phyloP scores from a whole-genome alignment of 2,329 filamentous ascomycete species.

The Stylonectria norvegica region DNA sequence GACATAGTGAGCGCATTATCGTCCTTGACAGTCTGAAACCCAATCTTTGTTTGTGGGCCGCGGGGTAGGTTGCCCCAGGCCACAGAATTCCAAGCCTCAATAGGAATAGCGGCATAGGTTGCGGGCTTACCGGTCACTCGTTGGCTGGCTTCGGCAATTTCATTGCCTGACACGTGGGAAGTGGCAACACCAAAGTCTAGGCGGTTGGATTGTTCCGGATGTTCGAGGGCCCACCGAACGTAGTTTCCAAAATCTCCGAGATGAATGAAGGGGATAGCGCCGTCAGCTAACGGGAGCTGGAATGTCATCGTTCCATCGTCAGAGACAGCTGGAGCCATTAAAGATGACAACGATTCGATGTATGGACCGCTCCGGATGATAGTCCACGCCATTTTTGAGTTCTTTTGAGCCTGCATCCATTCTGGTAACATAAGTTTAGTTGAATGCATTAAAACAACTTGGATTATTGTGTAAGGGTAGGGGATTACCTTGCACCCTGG shows the following conservation, averaged over 20 bases:
- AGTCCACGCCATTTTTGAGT: neutral
- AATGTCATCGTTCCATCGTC: neutral
- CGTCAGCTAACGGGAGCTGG: conserved; percentile 1
- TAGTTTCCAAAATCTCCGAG: conserved; percentile 1
- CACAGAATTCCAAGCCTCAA: neutral
- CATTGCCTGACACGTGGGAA: neutral
- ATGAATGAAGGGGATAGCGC: conserved; percentile 1
- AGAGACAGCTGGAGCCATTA: neutral
- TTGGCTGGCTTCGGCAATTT: neutral
- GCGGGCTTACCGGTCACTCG: conserved; percentile 1
- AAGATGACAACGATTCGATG: neutral
- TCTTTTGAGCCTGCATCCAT: neutral
- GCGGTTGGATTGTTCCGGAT: neutral
- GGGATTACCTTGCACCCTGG: conserved; percentile 2
- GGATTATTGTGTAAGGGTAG: too few species aligned
- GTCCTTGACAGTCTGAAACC: conserved; percentile 1
- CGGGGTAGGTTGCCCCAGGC: conserved; percentile 1
- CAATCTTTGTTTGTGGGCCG: conserved; percentile 1
- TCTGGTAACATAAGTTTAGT: too few species aligned
- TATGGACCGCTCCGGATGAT: neutral
- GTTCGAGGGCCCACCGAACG: neutral
- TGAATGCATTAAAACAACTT: neutral
- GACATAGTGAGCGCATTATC: neutral
- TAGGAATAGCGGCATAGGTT: conserved; percentile 1
- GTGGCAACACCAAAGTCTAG: conserved; percentile 2